These are phyloP conservation scores for Macrophomina pseudophaseolina DNA, from an alignment of 2,329 filamentous ascomycete species.

Conservation along the genomic window DNA sequence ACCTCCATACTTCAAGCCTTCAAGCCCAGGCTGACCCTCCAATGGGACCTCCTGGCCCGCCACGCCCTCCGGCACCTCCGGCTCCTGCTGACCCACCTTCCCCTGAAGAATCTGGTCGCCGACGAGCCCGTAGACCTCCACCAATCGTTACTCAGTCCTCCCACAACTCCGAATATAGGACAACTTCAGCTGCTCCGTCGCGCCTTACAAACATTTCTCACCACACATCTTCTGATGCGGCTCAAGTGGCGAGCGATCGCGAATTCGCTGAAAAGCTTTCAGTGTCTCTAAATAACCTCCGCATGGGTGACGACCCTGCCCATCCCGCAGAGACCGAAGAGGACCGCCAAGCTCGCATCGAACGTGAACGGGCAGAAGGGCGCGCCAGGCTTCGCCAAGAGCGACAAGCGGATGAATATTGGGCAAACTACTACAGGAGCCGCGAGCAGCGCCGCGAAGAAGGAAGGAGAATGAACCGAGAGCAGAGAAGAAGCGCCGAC, in stretches of 20 bases:
- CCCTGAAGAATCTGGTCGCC: constrained; percentile 6
- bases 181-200: neutral
- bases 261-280: constrained; percentile 10
- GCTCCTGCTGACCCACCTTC: constrained; percentile 20
- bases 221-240: neutral
- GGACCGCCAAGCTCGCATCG: constrained; percentile 11
- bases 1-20: constrained; percentile 1
- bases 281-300: neutral
- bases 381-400: constrained; percentile 5
- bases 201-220: neutral
- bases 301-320: neutral
- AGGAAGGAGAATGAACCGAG: neutral
- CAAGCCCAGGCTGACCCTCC: constrained; percentile 9
- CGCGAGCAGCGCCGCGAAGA: constrained; percentile 12
- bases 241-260: neutral
- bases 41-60: constrained; percentile 15
- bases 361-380: neutral
- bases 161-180: neutral
- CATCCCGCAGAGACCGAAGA: constrained; percentile 5
- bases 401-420: constrained; percentile 11
- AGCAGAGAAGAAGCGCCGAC: constrained; percentile 2
- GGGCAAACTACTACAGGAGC: neutral
- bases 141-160: constrained; percentile 17
- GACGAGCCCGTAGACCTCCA: neutral
- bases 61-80: constrained; percentile 16